Base-by-base conservation (phyloP, 768 basidiomycete species). In the Vararia minispora region DNA sequence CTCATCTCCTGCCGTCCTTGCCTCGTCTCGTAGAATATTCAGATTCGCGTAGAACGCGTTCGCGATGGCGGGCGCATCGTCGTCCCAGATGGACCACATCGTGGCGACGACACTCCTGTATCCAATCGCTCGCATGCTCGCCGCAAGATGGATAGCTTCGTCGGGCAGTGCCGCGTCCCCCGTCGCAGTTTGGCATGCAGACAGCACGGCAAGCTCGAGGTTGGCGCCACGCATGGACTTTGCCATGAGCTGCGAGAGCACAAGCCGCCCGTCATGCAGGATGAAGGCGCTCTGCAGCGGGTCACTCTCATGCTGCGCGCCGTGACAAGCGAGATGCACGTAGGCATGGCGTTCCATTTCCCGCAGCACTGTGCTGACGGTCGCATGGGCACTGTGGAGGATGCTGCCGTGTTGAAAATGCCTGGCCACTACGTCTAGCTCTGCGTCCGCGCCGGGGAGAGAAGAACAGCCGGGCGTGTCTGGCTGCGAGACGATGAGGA, bases 251-350 rank as follows among this genome's bases (percentile, higher is more conserved):
- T 32, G 17, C 13, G 45, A 46, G 11, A 46, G 30, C 10, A 18
- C 16, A 7, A 46, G 22, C 11, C 17, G 34, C 18, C 42, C 37
- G 21, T 46, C 37, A 10, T 46, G 30, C 20, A 43, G 35, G 6
- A 42, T 24, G 24, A 46, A 30, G 3, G 25, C 45, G 26, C 45
- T 46, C 30, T 42, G 30, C 20, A 35, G 34, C 11, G 45, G 45
- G 16, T 43, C 23, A 6, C 36, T n/a, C 5, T 21, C 26, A 20
- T 45, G 34, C 9, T 45, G 46, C 18, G 17, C 27, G 6, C 46
- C 46, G 21, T 48, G 46, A 21, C 44, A 48, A 28, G 44, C 45
- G 31, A 48, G 24, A 32, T 45, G 46, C 3, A 48, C 33, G 35
- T 35, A 45, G 13, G 31, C 31, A 11, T 16, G 24, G 22, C 35